These are phyloP conservation scores for Teunomyces kruisii DNA, from an alignment of 805 yeast genomes.

Conservation along the genomic window DNA sequence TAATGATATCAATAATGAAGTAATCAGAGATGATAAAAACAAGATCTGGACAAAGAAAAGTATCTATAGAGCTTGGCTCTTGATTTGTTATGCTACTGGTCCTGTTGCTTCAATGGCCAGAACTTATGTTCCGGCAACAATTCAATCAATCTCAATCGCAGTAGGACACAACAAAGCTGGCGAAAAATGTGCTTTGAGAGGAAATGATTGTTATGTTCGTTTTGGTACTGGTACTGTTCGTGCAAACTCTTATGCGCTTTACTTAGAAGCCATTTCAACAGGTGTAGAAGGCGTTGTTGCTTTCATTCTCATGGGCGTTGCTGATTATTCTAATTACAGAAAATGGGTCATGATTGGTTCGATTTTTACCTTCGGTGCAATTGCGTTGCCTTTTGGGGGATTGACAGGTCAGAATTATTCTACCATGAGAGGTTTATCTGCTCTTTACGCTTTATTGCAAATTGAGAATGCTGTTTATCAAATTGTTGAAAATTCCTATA, in stretches of 20 bases:
- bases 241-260: conserved; percentile 35
- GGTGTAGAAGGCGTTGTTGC: conserved; percentile 39
- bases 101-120: no score
- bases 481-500: conserved; percentile 40
- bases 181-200: no score
- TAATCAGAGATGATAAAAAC: no score
- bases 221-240: conserved; percentile 36
- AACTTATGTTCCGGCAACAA: no score
- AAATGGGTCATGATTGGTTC: conserved; percentile 33
- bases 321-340: conserved; percentile 38
- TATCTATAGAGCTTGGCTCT: no score
- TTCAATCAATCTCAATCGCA: no score
- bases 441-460: conserved; percentile 29
- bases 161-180: no score
- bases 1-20: no score
- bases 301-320: conserved; percentile 38
- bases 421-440: conserved; percentile 24
- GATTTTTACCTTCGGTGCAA: conserved; percentile 28
- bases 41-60: no score
- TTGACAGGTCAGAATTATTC: conserved; percentile 19
- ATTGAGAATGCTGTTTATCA: conserved; percentile 33
- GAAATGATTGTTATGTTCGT: conserved; percentile 38
- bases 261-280: conserved; percentile 36
- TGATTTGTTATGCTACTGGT: no score
- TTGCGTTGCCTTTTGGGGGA: conserved; percentile 38